Percentiles rank a stretch among this genome's conserved stretches.
Conservation (phyloP, 345 rosid genomes). For the Lenwebbia sp. region DNA sequence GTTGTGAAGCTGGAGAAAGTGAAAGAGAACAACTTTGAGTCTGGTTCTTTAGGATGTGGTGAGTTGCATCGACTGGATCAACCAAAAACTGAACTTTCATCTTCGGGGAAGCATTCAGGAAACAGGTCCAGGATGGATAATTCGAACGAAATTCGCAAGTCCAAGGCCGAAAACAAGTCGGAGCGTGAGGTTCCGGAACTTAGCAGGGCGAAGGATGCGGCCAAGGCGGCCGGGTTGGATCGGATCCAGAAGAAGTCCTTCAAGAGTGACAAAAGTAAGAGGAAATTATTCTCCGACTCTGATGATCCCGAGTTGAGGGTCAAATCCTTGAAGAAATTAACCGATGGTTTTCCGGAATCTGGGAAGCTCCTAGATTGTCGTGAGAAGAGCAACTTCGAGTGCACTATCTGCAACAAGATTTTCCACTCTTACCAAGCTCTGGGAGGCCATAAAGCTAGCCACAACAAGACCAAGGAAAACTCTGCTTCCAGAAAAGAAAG, state of each 20-base stretch:
- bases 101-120: neutral
- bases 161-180: neutral
- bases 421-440: conserved; percentile 79
- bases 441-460: conserved; percentile 88
- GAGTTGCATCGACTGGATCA: neutral
- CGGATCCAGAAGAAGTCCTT: neutral
- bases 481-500: conserved; percentile 6
- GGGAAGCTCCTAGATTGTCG: conserved; percentile 7
- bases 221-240: neutral
- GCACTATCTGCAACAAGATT: conserved; percentile 54
- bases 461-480: conserved; percentile 21
- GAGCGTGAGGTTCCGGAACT: neutral
- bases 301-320: neutral
- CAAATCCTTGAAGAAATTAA: neutral
- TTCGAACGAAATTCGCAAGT: neutral
- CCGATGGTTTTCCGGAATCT: neutral
- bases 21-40: neutral
- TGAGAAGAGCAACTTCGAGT: conserved; percentile 38
- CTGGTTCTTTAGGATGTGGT: neutral
- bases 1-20: neutral
- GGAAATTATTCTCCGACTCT: conserved; percentile 1
- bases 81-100: neutral
- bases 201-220: neutral
- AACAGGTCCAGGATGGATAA: neutral
- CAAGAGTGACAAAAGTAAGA: conserved; percentile 2